A percentile compares a stretch with the other conserved stretches of the same genome.
Evolutionary conservation across 2,329 filamentous ascomycete species (phyloP).

Genomic region (Monosporascus sp.): DNA sequence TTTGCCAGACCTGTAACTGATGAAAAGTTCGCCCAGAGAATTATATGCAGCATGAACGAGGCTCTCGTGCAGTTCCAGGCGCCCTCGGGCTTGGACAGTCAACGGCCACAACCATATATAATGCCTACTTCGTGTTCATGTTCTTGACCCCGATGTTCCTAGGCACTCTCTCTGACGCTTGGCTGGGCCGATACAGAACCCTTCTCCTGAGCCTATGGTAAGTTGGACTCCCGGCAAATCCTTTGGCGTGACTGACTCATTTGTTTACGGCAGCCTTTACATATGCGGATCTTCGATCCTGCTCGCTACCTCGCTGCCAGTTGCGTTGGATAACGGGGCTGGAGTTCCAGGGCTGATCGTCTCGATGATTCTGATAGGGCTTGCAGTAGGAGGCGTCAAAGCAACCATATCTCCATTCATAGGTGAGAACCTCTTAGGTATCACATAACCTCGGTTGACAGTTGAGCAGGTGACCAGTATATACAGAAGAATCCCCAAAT

Average conservation of each 20-base stretch:
- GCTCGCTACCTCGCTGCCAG: constrained; percentile 48
- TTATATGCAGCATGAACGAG: constrained; percentile 9
- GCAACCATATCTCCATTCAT: constrained; percentile 40
- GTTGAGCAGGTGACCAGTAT: not conserved
- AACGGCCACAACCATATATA: constrained; percentile 40
- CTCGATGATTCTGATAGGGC: constrained; percentile 51
- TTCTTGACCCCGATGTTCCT: constrained; percentile 52
- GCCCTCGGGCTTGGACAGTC: constrained; percentile 34
- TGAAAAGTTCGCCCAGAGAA: constrained; percentile 2
- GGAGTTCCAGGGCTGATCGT: constrained; percentile 51
- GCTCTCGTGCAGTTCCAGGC: constrained; percentile 5
- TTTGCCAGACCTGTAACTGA: too few species aligned
- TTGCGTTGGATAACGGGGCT: constrained; percentile 41
- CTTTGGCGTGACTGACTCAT: constrained; percentile 45
- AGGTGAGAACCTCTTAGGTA: constrained; percentile 48
- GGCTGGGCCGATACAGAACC: constrained; percentile 56
- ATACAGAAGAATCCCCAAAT: not conserved
- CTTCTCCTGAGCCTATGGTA: constrained; percentile 38
- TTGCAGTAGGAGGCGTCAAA: constrained; percentile 57
- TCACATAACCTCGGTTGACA: constrained; percentile 55
- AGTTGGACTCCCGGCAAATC: constrained; percentile 5
- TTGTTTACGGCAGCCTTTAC: constrained; percentile 51
- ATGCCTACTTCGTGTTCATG: constrained; percentile 39
- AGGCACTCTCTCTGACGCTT: constrained; percentile 55
- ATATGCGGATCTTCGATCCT: constrained; percentile 52